Evolutionary conservation across 1,284 basidiomycete genomes (phyloP).

Genomic region (Agroathelia rolfsii): DNA sequence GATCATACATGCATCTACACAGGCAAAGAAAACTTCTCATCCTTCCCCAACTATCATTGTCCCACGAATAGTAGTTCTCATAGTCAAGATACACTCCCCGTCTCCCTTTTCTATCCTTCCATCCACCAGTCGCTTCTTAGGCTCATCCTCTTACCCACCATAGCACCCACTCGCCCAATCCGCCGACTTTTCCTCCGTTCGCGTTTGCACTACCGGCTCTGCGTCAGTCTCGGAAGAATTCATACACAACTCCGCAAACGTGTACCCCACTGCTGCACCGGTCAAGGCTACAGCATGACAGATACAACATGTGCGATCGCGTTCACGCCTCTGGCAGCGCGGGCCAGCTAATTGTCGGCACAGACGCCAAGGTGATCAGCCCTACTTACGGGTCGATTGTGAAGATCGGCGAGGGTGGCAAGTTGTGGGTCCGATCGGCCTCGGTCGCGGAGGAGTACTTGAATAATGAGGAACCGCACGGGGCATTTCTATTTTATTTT

Average conservation of each 20-base stretch:
- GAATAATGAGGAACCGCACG: conserved; percentile 49
- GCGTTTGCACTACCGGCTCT: conserved; percentile 57
- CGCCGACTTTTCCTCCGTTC: conserved; percentile 54
- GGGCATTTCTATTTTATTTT: conserved; percentile 12
- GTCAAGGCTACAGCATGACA: conserved; percentile 41
- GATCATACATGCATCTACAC: conserved; percentile 12
- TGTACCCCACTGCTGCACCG: conserved; percentile 42
- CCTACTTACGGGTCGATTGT: conserved; percentile 51
- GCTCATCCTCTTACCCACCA: too few species aligned
- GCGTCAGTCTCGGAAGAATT: conserved; percentile 69
- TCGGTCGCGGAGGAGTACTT: conserved; percentile 47
- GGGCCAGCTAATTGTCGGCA: conserved; percentile 47
- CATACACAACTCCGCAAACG: conserved; percentile 40
- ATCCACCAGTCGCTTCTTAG: conserved; percentile 6
- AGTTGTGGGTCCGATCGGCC: conserved; percentile 51
- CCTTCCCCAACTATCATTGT: conserved; percentile 38
- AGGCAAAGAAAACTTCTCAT: conserved; percentile 23
- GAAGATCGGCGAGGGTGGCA: conserved; percentile 54
- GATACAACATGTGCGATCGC: conserved; percentile 30
- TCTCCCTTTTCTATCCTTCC: conserved; percentile 4
- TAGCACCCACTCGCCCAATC: conserved; percentile 60
- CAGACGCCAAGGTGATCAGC: conserved; percentile 46
- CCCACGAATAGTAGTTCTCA: conserved; percentile 52
- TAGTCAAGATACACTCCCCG: conserved; percentile 42
- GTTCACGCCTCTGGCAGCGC: conserved; percentile 47